Evolutionary conservation across 2,329 filamentous ascomycete species (phyloP).

Genomic region (Alternaria triticina): DNA sequence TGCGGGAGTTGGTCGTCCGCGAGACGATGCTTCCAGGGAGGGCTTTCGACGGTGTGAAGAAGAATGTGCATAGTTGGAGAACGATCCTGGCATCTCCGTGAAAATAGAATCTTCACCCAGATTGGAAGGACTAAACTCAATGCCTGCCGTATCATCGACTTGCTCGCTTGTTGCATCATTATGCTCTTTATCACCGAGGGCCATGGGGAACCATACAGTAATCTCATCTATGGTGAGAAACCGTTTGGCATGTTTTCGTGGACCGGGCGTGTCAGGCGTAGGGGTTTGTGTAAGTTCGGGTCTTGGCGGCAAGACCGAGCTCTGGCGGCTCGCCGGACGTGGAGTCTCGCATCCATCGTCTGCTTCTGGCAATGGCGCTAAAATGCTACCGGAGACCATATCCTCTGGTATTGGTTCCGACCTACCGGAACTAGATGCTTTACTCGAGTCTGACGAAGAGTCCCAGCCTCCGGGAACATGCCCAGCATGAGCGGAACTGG

Average conservation of each 20-base stretch:
- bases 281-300: constrained; percentile 6
- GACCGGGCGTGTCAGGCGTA: not conserved
- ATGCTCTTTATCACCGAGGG: constrained; percentile 23
- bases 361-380: constrained; percentile 32
- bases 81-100: constrained; percentile 54
- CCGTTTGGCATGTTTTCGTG: constrained; percentile 35
- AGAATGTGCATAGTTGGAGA: constrained; percentile 56
- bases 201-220: constrained; percentile 48
- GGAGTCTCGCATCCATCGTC: constrained; percentile 50
- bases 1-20: constrained; percentile 21
- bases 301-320: constrained; percentile 23
- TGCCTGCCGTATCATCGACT: constrained; percentile 15
- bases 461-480: constrained; percentile 54
- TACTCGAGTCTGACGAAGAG: constrained; percentile 43
- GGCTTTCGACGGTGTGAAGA: constrained; percentile 40
- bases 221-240: constrained; percentile 47
- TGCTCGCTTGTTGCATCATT: constrained; percentile 9
- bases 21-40: constrained; percentile 30
- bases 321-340: constrained; percentile 44
- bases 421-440: constrained; percentile 33
- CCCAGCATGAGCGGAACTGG: constrained; percentile 18
- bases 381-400: constrained; percentile 41
- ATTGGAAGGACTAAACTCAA: constrained; percentile 37
- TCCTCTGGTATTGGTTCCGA: constrained; percentile 36
- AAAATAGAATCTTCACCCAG: constrained; percentile 47